Evolutionary conservation across 1,284 basidiomycete genomes (phyloP).

Genomic region (Thecaphora thlaspeos): DNA sequence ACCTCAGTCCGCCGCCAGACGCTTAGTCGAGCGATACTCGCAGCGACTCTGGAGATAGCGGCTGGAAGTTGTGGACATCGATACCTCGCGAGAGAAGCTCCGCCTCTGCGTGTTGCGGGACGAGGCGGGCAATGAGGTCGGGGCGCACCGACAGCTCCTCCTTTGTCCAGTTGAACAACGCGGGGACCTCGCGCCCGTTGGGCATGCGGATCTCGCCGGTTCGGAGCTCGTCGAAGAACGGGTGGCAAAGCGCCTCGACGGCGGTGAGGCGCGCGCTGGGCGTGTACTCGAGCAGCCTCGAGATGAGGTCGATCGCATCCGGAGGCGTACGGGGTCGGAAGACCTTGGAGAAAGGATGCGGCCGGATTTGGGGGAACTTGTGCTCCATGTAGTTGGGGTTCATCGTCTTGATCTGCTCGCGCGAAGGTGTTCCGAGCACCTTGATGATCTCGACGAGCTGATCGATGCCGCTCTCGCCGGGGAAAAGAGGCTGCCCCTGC

Average conservation of each 20-base stretch:
- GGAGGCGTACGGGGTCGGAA: slow-evolving; percentile 95
- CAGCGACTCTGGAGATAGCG: slow-evolving; percentile 57
- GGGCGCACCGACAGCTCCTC: slow-evolving; percentile 96
- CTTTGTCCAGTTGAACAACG: slow-evolving; percentile 91
- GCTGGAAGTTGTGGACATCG: slow-evolving; percentile 77
- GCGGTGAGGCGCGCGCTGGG: slow-evolving; percentile 87
- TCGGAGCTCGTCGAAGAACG: slow-evolving; percentile 96
- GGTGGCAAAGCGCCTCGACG: slow-evolving; percentile 77
- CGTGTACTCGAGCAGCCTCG: slow-evolving; percentile 93
- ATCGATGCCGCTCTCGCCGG: slow-evolving; percentile 98
- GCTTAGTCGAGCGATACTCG: slow-evolving; percentile 56
- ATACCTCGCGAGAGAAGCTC: slow-evolving; percentile 83
- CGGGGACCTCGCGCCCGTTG: slow-evolving; percentile 92
- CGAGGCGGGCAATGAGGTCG: slow-evolving; percentile 84
- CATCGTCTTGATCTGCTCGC: slow-evolving; percentile 99
- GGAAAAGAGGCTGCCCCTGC: slow-evolving; percentile 97
- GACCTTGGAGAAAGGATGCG: slow-evolving; percentile 69
- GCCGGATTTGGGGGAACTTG: slow-evolving; percentile 99
- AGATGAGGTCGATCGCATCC: slow-evolving; percentile 94
- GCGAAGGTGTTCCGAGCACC: slow-evolving; percentile 93
- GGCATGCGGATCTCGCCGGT: slow-evolving; percentile 80
- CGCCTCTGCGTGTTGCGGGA: slow-evolving; percentile 83
- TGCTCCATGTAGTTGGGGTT: slow-evolving; percentile 99
- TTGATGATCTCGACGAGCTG: slow-evolving; percentile 99
- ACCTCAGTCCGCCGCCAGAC: too few species aligned